Base-by-base conservation (phyloP, 75 land plant species). In the Picea glauca region DNA sequence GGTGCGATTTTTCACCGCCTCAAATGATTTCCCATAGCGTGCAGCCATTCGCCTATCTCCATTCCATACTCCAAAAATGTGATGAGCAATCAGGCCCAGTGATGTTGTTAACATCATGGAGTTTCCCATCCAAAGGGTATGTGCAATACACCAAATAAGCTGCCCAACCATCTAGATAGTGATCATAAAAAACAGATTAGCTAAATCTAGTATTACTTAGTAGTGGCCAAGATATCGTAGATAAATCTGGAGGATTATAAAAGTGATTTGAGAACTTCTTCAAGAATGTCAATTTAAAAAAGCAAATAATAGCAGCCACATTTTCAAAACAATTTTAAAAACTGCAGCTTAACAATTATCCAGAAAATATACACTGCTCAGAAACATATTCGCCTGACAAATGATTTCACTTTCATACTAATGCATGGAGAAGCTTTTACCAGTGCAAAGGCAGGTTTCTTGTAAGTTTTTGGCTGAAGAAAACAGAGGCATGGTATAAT, bases 21-120 rank as follows among this genome's bases (percentile, higher is more conserved):
- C 93, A 80, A 94, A 96, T 58, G 93, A 85, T 78, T 94, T 87
- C 4, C 99, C 98, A 83, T 96, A 91, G 57, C 90, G 81, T 67
- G 58, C 65, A 46, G 89, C 86, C 58, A 96, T 74, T 60, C 99
- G 80, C 68, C 91, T 80, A 70, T 96, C 99, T 20, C 99, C 99
- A 84, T 96, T 95, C 99, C 98, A 96, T 30, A 91, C 99, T 56
- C 98, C 99, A 80, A 94, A 96, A 8, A 96, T 77, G 77, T 96
- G 99, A 80, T 96, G 99, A 14, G 91, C 95, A 46, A 94, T 89
- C 26, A 96, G 83, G 13, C 99, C 99, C 31, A 93, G 6, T 2
- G 99, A 96, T 9, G 99, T 93, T 50, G 99, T 88, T 32, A 87
- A 78, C 46, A 91, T 87, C 56, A 96, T 92, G 7, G 99, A 90